Conservation (phyloP, 306 rosid species). For the Oemleria cerasiformis region DNA sequence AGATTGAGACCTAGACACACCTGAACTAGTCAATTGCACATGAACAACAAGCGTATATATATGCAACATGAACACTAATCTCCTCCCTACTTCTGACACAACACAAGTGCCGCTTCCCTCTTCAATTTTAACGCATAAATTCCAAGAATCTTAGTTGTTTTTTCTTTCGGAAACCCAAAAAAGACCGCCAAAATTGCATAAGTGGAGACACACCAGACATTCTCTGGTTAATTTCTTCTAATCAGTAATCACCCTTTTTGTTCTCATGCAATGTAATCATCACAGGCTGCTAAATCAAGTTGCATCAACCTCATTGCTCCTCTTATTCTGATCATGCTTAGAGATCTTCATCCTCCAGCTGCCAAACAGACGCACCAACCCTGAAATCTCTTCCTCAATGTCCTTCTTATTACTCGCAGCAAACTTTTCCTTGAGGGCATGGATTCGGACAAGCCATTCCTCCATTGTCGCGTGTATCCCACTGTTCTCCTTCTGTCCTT, state of each 20-base stretch:
- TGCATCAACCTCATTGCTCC: constrained; percentile 20
- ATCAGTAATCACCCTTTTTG: constrained; percentile 1
- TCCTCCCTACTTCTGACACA: constrained; percentile 31
- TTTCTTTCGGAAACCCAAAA: not conserved
- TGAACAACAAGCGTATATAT: constrained; percentile 12
- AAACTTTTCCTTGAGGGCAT: constrained; percentile 43
- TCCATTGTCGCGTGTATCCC: constrained; percentile 42
- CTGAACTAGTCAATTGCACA: constrained; percentile 24
- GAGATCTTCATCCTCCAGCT: constrained; percentile 47
- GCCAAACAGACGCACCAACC: constrained; percentile 45
- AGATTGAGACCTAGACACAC: constrained; percentile 19
- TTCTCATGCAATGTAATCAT: constrained; percentile 22
- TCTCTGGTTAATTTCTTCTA: constrained; percentile 7
- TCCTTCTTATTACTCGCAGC: constrained; percentile 16
- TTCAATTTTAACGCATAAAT: not conserved
- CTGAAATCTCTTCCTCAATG: constrained; percentile 44
- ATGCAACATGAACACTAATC: constrained; percentile 23
- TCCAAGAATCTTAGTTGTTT: not conserved
- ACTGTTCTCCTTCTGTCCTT: constrained; percentile 47
- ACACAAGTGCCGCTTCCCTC: constrained; percentile 29
- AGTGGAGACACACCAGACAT: constrained; percentile 18
- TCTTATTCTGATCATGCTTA: constrained; percentile 30
- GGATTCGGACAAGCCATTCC: constrained; percentile 48
- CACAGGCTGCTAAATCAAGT: constrained; percentile 9
- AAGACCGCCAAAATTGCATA: not conserved